phyloP scores from a whole-genome alignment of 805 yeast species.

The Ogataea kodamae region DNA sequence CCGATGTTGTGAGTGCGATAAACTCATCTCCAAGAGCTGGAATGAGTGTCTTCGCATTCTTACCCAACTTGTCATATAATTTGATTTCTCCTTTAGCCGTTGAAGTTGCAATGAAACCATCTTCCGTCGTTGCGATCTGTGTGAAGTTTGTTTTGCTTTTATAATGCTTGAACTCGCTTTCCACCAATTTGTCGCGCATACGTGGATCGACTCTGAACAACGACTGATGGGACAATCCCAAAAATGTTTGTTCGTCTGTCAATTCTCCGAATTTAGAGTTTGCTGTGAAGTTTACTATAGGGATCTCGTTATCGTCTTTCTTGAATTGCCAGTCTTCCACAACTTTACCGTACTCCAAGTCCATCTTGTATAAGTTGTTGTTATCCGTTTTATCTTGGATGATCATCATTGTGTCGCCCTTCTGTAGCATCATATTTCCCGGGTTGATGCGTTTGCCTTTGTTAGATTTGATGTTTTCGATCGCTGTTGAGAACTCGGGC shows the following conservation, averaged over 20 bases:
- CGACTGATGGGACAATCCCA: conserved; percentile 64
- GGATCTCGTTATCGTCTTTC: conserved; percentile 32
- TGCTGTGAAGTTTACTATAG: conserved; percentile 62
- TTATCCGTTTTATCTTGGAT: conserved; percentile 50
- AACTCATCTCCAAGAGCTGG: conserved; percentile 83
- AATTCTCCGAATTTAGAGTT: conserved; percentile 70
- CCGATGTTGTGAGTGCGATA: conserved; percentile 63
- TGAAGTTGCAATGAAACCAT: conserved; percentile 75
- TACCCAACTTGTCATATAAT: conserved; percentile 68
- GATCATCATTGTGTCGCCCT: conserved; percentile 65
- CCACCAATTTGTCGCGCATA: conserved; percentile 57
- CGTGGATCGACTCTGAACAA: conserved; percentile 83
- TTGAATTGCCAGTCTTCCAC: conserved; percentile 80
- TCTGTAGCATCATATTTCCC: conserved; percentile 68
- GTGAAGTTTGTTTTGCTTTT: conserved; percentile 54
- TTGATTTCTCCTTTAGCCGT: conserved; percentile 72
- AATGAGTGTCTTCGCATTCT: conserved; percentile 69
- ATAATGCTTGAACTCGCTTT: conserved; percentile 50
- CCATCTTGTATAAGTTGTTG: conserved; percentile 64
- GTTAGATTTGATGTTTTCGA: conserved; percentile 56
- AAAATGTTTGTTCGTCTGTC: conserved; percentile 67
- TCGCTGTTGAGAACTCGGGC: conserved; percentile 64
- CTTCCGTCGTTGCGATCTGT: conserved; percentile 64
- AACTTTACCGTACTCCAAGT: conserved; percentile 70
- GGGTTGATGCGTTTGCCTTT: conserved; percentile 45